phyloP scores from a whole-genome alignment of 2,329 filamentous ascomycete genomes.

The Cladosporium velox region DNA sequence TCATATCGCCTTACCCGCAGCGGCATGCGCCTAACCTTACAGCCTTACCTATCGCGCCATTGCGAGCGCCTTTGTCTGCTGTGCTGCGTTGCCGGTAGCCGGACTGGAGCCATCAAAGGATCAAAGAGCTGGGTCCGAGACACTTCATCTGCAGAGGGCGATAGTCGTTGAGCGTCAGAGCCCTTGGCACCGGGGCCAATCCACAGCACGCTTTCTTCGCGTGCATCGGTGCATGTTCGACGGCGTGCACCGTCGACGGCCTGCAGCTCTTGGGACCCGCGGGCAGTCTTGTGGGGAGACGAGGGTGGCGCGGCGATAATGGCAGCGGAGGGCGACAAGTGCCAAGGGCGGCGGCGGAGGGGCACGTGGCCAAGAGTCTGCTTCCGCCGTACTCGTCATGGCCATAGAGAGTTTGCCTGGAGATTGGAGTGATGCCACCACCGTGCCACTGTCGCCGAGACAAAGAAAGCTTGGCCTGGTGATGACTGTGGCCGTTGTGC shows the following conservation, averaged over 20 bases:
- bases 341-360: slow-evolving; percentile 20
- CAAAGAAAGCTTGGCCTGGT: slow-evolving; percentile 18
- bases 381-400: slow-evolving; percentile 14
- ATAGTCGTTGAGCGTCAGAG: neutral
- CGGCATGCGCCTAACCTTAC: slow-evolving; percentile 12
- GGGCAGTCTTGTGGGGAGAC: slow-evolving; percentile 11
- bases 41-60: slow-evolving; percentile 11
- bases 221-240: slow-evolving; percentile 17
- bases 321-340: slow-evolving; percentile 12
- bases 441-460: neutral
- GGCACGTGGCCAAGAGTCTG: slow-evolving; percentile 21
- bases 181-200: slow-evolving; percentile 18
- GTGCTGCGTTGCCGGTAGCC: neutral
- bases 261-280: slow-evolving; percentile 17
- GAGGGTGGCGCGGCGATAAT: slow-evolving; percentile 21
- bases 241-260: slow-evolving; percentile 8
- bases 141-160: slow-evolving; percentile 6
- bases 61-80: neutral
- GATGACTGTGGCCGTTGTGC: slow-evolving; percentile 11
- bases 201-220: slow-evolving; percentile 17
- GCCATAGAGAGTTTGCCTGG: neutral
- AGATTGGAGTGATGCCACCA: neutral
- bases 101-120: slow-evolving; percentile 1
- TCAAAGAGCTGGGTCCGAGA: neutral
- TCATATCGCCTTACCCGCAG: slow-evolving; percentile 18